A percentile compares a stretch with the other conserved stretches of the same genome.
Conservation (phyloP, 257 asterid species). For the Nicotiana paniculata region DNA sequence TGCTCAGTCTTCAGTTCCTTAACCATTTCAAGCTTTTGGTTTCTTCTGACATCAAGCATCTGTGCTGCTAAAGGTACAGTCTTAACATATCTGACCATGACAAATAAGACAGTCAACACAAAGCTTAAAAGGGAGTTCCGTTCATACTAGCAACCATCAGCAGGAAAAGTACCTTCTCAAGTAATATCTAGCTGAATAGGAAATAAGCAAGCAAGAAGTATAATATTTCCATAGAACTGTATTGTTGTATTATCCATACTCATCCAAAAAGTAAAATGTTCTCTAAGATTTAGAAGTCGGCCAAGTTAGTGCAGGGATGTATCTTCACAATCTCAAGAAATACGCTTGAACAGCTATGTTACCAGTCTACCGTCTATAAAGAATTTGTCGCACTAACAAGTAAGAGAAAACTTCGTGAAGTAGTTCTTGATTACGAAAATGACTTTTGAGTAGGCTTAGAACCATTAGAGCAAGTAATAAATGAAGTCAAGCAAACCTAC, state of each 20-base stretch:
- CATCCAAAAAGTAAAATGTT: background rate
- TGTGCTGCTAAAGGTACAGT: constrained; percentile 90
- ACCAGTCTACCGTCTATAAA: background rate
- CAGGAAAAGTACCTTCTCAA: background rate
- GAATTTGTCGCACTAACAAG: background rate
- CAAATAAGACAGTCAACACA: constrained; percentile 1
- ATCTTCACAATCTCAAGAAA: background rate
- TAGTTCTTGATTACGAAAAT: background rate
- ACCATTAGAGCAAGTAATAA: background rate
- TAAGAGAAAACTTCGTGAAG: background rate
- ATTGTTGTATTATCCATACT: background rate
- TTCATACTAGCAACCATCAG: background rate
- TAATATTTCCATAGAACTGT: background rate
- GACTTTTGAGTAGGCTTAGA: background rate
- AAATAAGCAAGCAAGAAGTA: background rate
- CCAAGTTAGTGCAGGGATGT: background rate
- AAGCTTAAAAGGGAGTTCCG: background rate
- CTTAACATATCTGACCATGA: constrained; percentile 75
- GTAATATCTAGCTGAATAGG: background rate
- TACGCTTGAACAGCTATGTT: background rate
- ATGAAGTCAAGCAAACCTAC: background rate
- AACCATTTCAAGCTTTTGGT: constrained; percentile 79
- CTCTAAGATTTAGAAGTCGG: background rate
- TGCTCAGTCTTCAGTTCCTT: constrained; percentile 67
- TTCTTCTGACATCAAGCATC: constrained; percentile 76